Evolutionary conservation across 2,329 filamentous ascomycete genomes (phyloP), one percentile per base, ranked within the genome.

Genomic region (Claviceps purpurea): DNA sequence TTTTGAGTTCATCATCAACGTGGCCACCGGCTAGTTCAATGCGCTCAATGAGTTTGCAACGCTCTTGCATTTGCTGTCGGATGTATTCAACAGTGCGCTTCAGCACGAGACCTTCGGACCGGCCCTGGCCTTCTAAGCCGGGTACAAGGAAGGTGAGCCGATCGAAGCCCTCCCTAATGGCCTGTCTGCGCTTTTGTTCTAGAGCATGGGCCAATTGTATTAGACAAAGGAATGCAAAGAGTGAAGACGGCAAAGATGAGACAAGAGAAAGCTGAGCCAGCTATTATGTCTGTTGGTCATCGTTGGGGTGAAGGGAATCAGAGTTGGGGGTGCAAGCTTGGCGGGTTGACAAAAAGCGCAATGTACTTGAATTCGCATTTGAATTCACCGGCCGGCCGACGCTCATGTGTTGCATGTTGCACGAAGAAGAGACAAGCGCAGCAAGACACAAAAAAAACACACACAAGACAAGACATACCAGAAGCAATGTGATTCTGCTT

Each of bases 71-170:
- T 62, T 83, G 73, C 55, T 80, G 69, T 43, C 73, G 73, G 62
- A 87, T 82, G 56, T 75, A 84, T 14, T 84, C 80, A 34, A 85
- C 78, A 0, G 84, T 85, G 57, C 77, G 77, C 56, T 82, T 80
- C 22, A 95, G 73, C n/a, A 95, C 88, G 18, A 89, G 74, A 30
- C 87, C 87, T 66, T 95, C 89, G 57, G 87, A 93, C 46, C 89
- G 81, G 1, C 86, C 89, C 62, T 90, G 85, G 1, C 89, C 89
- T 60, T 87, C 79, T 50, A 94, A 75, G 0, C 87, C 88, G 0
- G 89, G 89, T 1, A 95, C 87, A 37, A 94, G 75, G 50, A 83
- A 79, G 16, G 87, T 87, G 26, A 95, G 76, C 38, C 82, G 78
- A 65, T 95, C 88, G 65, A 94, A 95, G 52, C 86, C 87, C 54